Evolutionary conservation across 306 rosid genomes (phyloP).

Genomic region (Cucumis melo): DNA sequence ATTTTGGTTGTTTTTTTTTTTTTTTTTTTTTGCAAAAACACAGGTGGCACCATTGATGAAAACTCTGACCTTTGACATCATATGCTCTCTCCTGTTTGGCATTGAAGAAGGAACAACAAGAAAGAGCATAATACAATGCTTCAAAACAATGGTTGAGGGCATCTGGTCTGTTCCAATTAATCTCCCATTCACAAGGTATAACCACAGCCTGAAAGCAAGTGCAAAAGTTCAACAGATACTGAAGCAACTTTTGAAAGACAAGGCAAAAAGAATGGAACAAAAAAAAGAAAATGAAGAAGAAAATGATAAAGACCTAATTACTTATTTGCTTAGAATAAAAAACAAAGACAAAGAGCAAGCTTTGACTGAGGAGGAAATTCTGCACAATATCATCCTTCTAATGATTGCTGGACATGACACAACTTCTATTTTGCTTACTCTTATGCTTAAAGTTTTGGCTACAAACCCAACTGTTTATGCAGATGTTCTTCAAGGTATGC

Average conservation of each 20-base stretch:
- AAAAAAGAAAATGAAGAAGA: background rate
- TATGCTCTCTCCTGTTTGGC: constrained; percentile 51
- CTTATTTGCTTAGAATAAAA: constrained; percentile 37
- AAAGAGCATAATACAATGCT: constrained; percentile 22
- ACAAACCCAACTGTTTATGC: constrained; percentile 39
- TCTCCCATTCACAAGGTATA: constrained; percentile 56
- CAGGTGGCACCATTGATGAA: constrained; percentile 65
- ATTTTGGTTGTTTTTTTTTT: too few relatives aligned
- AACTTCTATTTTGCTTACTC: constrained; percentile 44
- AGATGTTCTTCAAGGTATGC: constrained; percentile 51
- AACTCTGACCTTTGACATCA: constrained; percentile 64
- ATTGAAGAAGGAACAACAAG: constrained; percentile 43
- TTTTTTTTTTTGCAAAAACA: background rate
- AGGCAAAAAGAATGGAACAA: constrained; percentile 21
- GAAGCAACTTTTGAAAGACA: constrained; percentile 29
- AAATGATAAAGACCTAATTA: constrained; percentile 30
- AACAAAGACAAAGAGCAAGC: constrained; percentile 22
- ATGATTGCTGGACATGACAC: constrained; percentile 78
- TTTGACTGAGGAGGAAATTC: constrained; percentile 44
- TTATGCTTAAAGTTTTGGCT: constrained; percentile 33
- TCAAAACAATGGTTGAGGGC: constrained; percentile 41
- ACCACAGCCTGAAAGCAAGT: constrained; percentile 45
- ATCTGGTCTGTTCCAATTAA: constrained; percentile 57
- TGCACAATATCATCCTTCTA: constrained; percentile 40
- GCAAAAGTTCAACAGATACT: constrained; percentile 29